Base-by-base conservation (phyloP, 352 stramenopile genomes). In the Phytophthora meadii region DNA sequence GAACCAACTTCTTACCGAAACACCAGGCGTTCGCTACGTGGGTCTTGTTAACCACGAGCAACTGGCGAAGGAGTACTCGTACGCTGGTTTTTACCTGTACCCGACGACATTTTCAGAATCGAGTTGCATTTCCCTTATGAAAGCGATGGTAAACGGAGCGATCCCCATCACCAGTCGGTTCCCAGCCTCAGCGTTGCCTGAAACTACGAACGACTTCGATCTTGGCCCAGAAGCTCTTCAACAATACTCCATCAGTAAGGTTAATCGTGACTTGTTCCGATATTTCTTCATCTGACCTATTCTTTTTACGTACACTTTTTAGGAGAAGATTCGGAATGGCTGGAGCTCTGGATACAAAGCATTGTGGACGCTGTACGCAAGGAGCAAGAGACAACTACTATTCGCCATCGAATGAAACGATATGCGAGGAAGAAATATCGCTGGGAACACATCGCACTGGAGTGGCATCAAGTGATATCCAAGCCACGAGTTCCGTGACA, bases 101-200 rank as follows among this genome's bases (percentile, higher is more conserved):
- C 94, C 93, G 34, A 98, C 92, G 2, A 81, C 76, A 11, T 98
- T 87, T 56, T 76, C 77, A 12, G 93, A 98, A 66, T 98, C 93
- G 30, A 97, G 93, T 34, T 98, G 92, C 49, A 88, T 98, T 19
- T 93, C 94, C 5, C 71, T 97, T 39, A 98, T 98, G 84, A 98
- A 97, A 62, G 91, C 90, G 4, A 97, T 97, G 89, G 81, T 80
- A 3, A 85, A 87, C 44, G 94, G 93, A 14, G 87, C 88, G 2
- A 89, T 98, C 49, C 93, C 94, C 17, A 91, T 98, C 61, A 98
- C 93, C 24, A 95, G 76, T 65, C 76, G 81, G 0, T 93, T 82
- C 57, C 54, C 62, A 3, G 34, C 59, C 7, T 98, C 89, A 1
- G 87, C 81, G 3, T 49, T 96, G 15, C 48, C 65, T 15, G 90